A percentile compares a stretch with the other conserved stretches of the same genome.
phyloP scores from a whole-genome alignment of 805 yeast genomes.

The Middelhovenomyces tepae region DNA sequence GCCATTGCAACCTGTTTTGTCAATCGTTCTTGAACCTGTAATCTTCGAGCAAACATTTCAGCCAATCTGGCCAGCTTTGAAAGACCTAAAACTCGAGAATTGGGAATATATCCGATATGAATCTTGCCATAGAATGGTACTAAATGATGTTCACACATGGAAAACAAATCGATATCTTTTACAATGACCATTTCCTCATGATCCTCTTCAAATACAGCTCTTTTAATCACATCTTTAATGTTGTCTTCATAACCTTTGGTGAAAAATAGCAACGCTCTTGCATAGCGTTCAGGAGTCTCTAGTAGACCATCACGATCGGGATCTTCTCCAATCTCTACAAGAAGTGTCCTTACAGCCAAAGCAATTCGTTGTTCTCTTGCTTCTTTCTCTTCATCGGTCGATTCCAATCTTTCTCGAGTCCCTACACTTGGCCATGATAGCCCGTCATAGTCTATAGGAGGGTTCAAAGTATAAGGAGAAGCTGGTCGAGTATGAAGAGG shows the following conservation, averaged over 20 bases:
- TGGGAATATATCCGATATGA: slow-evolving; percentile 96
- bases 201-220: slow-evolving; percentile 95
- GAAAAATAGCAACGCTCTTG: slow-evolving; percentile 90
- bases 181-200: slow-evolving; percentile 99
- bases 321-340: slow-evolving; percentile 88
- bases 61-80: slow-evolving; percentile 92
- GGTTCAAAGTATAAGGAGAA: slow-evolving; percentile 71
- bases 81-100: slow-evolving; percentile 83
- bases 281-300: slow-evolving; percentile 94
- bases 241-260: slow-evolving; percentile 96
- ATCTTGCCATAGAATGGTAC: slow-evolving; percentile 97
- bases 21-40: slow-evolving; percentile 96
- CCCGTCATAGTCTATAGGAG: slow-evolving; percentile 86
- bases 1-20: slow-evolving; percentile 98
- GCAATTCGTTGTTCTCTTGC: slow-evolving; percentile 73
- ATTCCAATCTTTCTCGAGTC: slow-evolving; percentile 67
- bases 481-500: slow-evolving; percentile 43
- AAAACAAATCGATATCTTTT: slow-evolving; percentile 83
- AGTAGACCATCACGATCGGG: slow-evolving; percentile 76
- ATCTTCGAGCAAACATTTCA: slow-evolving; percentile 90
- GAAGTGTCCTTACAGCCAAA: slow-evolving; percentile 62
- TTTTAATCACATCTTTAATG: slow-evolving; percentile 80
- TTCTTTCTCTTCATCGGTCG: slow-evolving; percentile 52
- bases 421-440: slow-evolving; percentile 91
- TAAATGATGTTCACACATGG: slow-evolving; percentile 93